Conservation (phyloP, 169 alveolate species). For the Eimeria praecox region DNA sequence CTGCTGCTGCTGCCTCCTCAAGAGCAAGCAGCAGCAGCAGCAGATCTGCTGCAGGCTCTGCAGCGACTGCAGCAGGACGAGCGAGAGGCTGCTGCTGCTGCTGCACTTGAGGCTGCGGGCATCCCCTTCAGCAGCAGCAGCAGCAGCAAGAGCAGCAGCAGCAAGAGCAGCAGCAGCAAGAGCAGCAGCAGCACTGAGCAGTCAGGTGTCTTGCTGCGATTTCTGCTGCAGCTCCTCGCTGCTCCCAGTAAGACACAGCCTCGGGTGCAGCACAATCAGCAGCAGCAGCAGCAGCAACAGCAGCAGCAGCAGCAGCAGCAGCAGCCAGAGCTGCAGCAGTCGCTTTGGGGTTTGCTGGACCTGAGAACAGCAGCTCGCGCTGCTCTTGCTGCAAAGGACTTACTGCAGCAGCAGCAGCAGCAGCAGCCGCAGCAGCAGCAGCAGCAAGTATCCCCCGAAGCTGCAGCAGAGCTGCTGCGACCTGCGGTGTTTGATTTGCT, state of each 20-base stretch:
- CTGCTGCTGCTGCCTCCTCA: conserved; percentile 31
- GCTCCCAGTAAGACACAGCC: background rate
- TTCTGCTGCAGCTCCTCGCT: conserved; percentile 42
- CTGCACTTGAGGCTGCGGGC: background rate
- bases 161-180: conserved; percentile 32
- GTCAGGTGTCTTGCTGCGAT: conserved; percentile 14
- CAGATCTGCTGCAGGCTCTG: conserved; percentile 57
- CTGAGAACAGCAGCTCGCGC: conserved; percentile 49
- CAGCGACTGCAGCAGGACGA: conserved; percentile 53
- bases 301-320: conserved; percentile 25
- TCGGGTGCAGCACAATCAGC: background rate
- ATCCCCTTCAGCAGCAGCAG: conserved; percentile 14
- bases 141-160: conserved; percentile 22
- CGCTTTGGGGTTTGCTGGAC: conserved; percentile 18
- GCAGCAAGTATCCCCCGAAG: background rate
- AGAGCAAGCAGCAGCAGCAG: conserved; percentile 61
- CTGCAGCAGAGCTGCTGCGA: background rate
- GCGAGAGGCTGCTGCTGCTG: conserved; percentile 71
- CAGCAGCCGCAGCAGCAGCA: conserved; percentile 69
- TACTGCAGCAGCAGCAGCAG: conserved; percentile 66
- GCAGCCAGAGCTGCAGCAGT: conserved; percentile 14
- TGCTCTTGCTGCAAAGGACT: conserved; percentile 51
- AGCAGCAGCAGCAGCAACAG: conserved; percentile 62
- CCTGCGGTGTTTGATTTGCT: background rate
- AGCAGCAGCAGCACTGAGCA: conserved; percentile 10